Evolutionary conservation across 2,329 filamentous ascomycete species (phyloP), one percentile per base, ranked within the genome.

Genomic region (Penicillium sp.): DNA sequence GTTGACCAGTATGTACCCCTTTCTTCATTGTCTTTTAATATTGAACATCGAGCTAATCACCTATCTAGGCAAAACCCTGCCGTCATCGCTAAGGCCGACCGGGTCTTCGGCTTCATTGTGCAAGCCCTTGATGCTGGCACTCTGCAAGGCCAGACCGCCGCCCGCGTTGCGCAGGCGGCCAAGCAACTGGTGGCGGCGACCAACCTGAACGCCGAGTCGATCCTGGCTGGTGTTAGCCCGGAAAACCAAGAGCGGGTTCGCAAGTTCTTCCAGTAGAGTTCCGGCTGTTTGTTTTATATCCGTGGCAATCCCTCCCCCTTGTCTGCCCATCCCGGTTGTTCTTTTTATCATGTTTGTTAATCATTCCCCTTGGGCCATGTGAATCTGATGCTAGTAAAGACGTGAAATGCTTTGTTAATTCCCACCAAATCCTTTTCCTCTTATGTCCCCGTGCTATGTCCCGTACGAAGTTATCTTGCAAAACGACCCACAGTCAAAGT

Each of bases 101-200:
- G 93, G 76, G 86, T 93, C 62, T 98, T 99, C 75, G 87, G 90
- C 28, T 90, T 88, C 72, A 91, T 98, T 59, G 92, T 89, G 28
- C 90, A 96, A 76, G 94, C 93, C 22, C 87, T 99, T 15, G 94
- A 97, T 74, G 90, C 92, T 6, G 92, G 97, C 74, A 94, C 93
- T 19, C 83, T 99, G 44, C 91, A 93, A 73, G 93, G 93, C 22
- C 88, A 93, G 73, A 93, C 91, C 22, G 92, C 91, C 28, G 86
- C 83, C 64, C 88, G 90, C 64, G 90, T 97, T 60, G 91, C 92
- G 35, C 83, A 83, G 49, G 89, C 92, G 2, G 91, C 91, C 38
- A 96, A 96, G 81, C 81, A 86, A 56, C 84, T 99, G 55, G 85
- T 97, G 44, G 85, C 88, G 63, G 85, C 86, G 33, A 89, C 92